Evolutionary conservation across 2,329 filamentous ascomycete species (phyloP).

Genomic region (Endothia cerciana): DNA sequence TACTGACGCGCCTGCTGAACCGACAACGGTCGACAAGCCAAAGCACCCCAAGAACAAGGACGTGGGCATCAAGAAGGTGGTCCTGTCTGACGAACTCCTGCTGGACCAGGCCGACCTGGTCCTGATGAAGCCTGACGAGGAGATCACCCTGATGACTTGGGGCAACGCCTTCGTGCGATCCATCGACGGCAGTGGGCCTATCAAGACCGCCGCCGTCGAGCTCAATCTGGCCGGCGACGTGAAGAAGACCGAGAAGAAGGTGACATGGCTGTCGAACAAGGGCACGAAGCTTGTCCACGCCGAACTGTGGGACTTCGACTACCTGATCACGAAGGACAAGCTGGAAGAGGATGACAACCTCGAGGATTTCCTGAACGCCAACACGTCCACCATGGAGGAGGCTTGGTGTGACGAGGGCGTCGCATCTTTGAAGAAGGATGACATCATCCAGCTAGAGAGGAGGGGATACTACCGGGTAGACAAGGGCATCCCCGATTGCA

Average conservation of each 20-base stretch:
- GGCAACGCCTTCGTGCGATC: conserved; percentile 82
- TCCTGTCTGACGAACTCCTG: conserved; percentile 74
- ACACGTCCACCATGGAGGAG: conserved; percentile 74
- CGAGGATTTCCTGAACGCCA: conserved; percentile 79
- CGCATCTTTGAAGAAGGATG: conserved; percentile 75
- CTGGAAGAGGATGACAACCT: conserved; percentile 85
- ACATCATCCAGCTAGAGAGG: conserved; percentile 94
- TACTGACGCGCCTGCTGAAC: conserved; percentile 64
- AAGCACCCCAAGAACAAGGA: conserved; percentile 89
- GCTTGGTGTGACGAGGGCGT: conserved; percentile 84
- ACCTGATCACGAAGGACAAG: conserved; percentile 93
- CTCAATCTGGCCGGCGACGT: conserved; percentile 92
- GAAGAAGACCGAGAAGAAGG: conserved; percentile 94
- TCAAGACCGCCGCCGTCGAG: conserved; percentile 76
- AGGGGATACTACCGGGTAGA: conserved; percentile 93
- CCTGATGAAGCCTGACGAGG: conserved; percentile 80
- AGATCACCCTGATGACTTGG: conserved; percentile 97
- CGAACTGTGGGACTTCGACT: conserved; percentile 93
- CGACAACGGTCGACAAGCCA: conserved; percentile 74
- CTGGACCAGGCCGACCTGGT: conserved; percentile 87
- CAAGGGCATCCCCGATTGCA: conserved; percentile 57
- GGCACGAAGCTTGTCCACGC: conserved; percentile 78
- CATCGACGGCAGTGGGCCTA: conserved; percentile 60
- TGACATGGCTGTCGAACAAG: conserved; percentile 85
- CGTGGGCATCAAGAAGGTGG: conserved; percentile 83